Evolutionary conservation across 2,329 filamentous ascomycete species (phyloP).

Genomic region (Cercospora sp.): DNA sequence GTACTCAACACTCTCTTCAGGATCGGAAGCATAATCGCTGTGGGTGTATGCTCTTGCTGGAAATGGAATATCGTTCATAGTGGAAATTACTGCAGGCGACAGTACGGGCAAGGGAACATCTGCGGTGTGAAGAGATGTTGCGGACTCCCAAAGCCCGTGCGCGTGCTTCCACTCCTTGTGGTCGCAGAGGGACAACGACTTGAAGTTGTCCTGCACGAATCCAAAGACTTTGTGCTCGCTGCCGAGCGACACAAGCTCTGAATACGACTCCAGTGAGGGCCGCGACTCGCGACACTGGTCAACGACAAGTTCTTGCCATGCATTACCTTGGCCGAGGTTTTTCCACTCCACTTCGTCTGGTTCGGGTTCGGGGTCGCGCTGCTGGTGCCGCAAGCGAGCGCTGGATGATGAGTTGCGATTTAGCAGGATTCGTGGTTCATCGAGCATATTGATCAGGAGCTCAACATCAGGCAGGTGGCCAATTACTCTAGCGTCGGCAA

Average conservation of each 20-base stretch:
- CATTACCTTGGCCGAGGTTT: background rate
- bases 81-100: constrained; percentile 48
- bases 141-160: constrained; percentile 51
- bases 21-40: constrained; percentile 48
- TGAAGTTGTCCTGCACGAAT: constrained; percentile 4
- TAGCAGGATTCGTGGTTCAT: constrained; percentile 50
- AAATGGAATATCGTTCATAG: constrained; percentile 52
- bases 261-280: background rate
- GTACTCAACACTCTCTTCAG: constrained; percentile 49
- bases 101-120: constrained; percentile 50
- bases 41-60: constrained; percentile 52
- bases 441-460: constrained; percentile 52
- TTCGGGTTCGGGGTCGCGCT: background rate
- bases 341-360: background rate
- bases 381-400: background rate
- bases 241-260: background rate
- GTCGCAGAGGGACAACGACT: constrained; percentile 43
- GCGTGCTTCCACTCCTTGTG: constrained; percentile 47
- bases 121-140: constrained; percentile 46
- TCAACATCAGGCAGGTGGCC: constrained; percentile 41
- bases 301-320: background rate
- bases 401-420: background rate
- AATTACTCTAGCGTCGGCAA: constrained; percentile 3
- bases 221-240: background rate
- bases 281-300: background rate